Evolutionary conservation across 75 land plant species (phyloP).

Genomic region (Sequoiadendron giganteum): DNA sequence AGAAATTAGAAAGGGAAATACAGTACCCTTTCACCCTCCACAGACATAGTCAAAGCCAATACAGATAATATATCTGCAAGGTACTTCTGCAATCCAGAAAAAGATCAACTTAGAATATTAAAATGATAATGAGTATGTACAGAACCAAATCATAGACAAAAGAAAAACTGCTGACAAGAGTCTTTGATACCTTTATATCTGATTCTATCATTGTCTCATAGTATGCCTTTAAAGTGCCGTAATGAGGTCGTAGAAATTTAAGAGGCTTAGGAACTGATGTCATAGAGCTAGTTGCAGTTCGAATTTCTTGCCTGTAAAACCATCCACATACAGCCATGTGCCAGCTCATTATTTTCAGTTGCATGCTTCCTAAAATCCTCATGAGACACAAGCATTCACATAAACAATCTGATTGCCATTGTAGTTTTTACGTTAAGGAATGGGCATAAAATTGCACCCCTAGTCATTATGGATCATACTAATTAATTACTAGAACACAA

Average conservation of each 20-base stretch:
- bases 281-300: conserved; percentile 97
- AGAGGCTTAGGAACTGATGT: conserved; percentile 98
- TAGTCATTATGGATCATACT: background rate
- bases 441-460: background rate
- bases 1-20: background rate
- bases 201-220: conserved; percentile 81
- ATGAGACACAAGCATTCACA: background rate
- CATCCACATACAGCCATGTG: background rate
- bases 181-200: conserved; percentile 62
- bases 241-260: conserved; percentile 97
- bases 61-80: conserved; percentile 96
- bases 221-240: conserved; percentile 69
- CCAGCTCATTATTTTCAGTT: background rate
- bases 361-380: background rate
- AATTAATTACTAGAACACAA: background rate
- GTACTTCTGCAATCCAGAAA: conserved; percentile 61
- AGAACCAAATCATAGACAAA: background rate
- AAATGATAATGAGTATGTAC: background rate
- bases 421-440: background rate
- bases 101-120: background rate
- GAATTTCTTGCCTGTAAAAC: conserved; percentile 84
- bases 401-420: background rate
- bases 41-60: conserved; percentile 96
- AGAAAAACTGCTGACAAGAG: background rate
- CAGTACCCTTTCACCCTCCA: conserved; percentile 90